phyloP scores from a whole-genome alignment of 176 grass and related monocot genomes.

The Luzula sylvatica region DNA sequence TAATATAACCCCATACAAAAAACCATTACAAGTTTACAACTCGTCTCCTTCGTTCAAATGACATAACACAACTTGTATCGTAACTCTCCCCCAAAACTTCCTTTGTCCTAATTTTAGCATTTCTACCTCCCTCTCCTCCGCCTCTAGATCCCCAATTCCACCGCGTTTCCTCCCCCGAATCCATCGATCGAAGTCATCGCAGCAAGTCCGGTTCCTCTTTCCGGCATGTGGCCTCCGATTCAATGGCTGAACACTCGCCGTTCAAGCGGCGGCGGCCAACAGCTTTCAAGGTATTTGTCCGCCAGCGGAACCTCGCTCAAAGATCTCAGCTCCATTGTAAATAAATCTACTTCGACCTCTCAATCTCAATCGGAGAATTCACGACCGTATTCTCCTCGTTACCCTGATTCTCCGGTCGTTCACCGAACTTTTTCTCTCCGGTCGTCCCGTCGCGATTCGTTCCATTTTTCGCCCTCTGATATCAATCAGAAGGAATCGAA shows the following conservation, averaged over 20 bases:
- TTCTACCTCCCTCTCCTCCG: no score
- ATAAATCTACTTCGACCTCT: slow-evolving; percentile 1
- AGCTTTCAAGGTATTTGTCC: slow-evolving; percentile 8
- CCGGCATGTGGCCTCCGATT: slow-evolving; percentile 22
- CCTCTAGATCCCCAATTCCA: slow-evolving; percentile 6
- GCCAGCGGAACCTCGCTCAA: slow-evolving; percentile 18
- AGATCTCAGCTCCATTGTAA: slow-evolving; percentile 14
- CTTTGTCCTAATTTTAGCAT: slow-evolving; percentile 15
- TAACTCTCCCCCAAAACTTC: not conserved
- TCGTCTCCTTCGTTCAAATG: not conserved
- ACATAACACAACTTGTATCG: no score
- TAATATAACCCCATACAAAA: no score
- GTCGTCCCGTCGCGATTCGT: not conserved
- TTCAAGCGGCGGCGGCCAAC: not conserved
- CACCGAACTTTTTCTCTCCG: slow-evolving; percentile 21
- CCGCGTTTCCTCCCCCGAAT: not conserved
- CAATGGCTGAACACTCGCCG: slow-evolving; percentile 13
- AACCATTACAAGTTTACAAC: no score
- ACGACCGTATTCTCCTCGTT: not conserved
- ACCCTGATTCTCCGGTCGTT: not conserved
- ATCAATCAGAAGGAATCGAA: slow-evolving; percentile 17
- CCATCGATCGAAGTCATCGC: no score
- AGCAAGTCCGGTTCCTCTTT: not conserved
- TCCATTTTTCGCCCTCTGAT: not conserved
- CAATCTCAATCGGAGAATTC: not conserved